A percentile compares a stretch with the other conserved stretches of the same genome.
These are phyloP conservation scores for Gyrodon lividus DNA, from an alignment of 768 basidiomycete genomes.

Conservation along the genomic window DNA sequence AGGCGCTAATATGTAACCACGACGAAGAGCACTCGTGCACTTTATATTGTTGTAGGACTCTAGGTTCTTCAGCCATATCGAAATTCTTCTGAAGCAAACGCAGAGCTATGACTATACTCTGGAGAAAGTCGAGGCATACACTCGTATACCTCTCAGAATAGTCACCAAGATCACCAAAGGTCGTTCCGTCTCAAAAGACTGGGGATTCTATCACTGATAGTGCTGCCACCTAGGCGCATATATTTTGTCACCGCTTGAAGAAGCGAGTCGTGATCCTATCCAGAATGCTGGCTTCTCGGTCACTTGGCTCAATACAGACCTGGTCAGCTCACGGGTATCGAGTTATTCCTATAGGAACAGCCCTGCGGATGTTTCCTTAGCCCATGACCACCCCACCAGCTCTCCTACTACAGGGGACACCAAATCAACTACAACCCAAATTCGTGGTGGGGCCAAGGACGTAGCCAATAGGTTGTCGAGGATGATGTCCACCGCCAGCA, in stretches of 20 bases:
- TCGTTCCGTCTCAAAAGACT: constrained; percentile 23
- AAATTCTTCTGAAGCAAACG: constrained; percentile 4
- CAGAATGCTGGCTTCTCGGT: constrained; percentile 90
- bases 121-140: constrained; percentile 88
- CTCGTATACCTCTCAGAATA: constrained; percentile 82
- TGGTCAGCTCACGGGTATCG: constrained; percentile 67
- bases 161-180: constrained; percentile 80
- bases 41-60: constrained; percentile 74
- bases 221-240: constrained; percentile 68
- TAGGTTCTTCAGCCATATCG: background rate
- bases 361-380: constrained; percentile 31
- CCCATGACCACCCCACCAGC: background rate
- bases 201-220: background rate
- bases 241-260: constrained; percentile 90
- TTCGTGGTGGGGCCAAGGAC: constrained; percentile 6
- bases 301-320: constrained; percentile 70
- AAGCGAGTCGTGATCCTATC: constrained; percentile 80
- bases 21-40: constrained; percentile 42
- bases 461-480: constrained; percentile 23
- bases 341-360: constrained; percentile 87
- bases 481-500: constrained; percentile 21
- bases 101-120: constrained; percentile 93
- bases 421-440: background rate
- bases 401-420: background rate
- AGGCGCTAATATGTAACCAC: constrained; percentile 2